Base-by-base conservation (phyloP, 2,329 filamentous ascomycete genomes). In the Pezicula radicicola region DNA sequence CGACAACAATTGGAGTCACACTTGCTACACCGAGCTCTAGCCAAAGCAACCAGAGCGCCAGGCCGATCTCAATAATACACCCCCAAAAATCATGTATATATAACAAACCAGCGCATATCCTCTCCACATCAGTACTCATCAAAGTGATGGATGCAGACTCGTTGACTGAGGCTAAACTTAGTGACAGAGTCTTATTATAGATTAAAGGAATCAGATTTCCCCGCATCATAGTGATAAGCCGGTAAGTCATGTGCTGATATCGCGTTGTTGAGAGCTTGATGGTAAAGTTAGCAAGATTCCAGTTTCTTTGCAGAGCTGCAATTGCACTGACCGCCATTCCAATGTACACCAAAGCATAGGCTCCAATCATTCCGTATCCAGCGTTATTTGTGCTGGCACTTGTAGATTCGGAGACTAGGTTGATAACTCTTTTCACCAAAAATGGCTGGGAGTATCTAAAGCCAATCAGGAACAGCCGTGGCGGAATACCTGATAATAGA, bases 311-410 rank as follows among this genome's bases (percentile, higher is more conserved):
- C 9, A n/a, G 33, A n/a, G n/a, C n/a, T n/a, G n/a, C n/a, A n/a
- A n/a, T n/a, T n/a, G n/a, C n/a, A n/a, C 39, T 18, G 9, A 41
- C 39, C 39, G 39, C 39, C 39, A 41, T 41, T 41, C 39, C 39
- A 18, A 41, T 41, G 16, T 63, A 61, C 8, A 61, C 59, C 6
- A 63, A 27, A 12, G 55, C 53, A 18, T 56, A 61, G 1, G 58
- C 61, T 13, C 58, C 61, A 13, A 63, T 58, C 27, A 63, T 42
- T 8, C 60, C 60, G 41, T 59, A 55, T 3, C 58, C 59, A 3
- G 16, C 52, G 13, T 46, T 49, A 35, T 35, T 48, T 16, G 51
- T 47, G n/a, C 42, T 27, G 9, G 54, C 51, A n/a, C 46, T 40
- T 10, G 51, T 48, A 12, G 39, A 16, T 18, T 37, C 15, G 33